phyloP scores from a whole-genome alignment of 176 grass and related monocot species.

The Eragrostis nindensis region DNA sequence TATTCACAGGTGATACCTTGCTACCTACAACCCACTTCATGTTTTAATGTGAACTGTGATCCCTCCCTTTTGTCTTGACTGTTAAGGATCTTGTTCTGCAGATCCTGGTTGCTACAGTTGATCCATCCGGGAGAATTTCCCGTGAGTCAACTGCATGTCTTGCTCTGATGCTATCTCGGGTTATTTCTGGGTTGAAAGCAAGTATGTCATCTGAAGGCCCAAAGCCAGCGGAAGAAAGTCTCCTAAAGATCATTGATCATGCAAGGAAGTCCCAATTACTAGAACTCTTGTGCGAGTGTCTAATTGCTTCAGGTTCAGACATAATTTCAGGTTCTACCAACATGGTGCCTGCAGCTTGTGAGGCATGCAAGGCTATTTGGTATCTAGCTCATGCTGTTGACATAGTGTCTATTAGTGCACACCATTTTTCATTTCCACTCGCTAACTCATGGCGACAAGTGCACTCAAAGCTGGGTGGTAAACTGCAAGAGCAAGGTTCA shows the following conservation, averaged over 20 bases:
- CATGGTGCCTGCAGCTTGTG: constrained; percentile 97
- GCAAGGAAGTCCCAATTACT: constrained; percentile 62
- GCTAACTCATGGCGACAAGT: constrained; percentile 58
- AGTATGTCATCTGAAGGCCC: constrained; percentile 63
- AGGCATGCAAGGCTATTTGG: constrained; percentile 95
- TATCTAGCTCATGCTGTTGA: constrained; percentile 85
- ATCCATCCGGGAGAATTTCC: constrained; percentile 80
- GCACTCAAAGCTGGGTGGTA: constrained; percentile 41
- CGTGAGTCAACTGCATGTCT: constrained; percentile 89
- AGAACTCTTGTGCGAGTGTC: constrained; percentile 65
- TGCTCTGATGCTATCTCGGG: constrained; percentile 74
- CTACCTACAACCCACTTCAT: constrained; percentile 33
- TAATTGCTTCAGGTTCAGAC: constrained; percentile 71
- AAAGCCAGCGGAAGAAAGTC: constrained; percentile 55
- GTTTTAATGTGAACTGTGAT: constrained; percentile 15
- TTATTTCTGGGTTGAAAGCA: constrained; percentile 63
- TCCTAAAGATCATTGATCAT: constrained; percentile 74
- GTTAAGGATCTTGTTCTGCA: constrained; percentile 43
- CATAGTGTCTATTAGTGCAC: constrained; percentile 65
- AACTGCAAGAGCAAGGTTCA: constrained; percentile 48
- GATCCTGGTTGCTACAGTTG: constrained; percentile 72
- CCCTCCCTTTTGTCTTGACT: constrained; percentile 24
- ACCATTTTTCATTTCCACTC: constrained; percentile 78
- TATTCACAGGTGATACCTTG: constrained; percentile 72
- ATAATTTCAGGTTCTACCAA: constrained; percentile 75